phyloP scores from a whole-genome alignment of 306 rosid genomes.

The Corylus heterophylla region DNA sequence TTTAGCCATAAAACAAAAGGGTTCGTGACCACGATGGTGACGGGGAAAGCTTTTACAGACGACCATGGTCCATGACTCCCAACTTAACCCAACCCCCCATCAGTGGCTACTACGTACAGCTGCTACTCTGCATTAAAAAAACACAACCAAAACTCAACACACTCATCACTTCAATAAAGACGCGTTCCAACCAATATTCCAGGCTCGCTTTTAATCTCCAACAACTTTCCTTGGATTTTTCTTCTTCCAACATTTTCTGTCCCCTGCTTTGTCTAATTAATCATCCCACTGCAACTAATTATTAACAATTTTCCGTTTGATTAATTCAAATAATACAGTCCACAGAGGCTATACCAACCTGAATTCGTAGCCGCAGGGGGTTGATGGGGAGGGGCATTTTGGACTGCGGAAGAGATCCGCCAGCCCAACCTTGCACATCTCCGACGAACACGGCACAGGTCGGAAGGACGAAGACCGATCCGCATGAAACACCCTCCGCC shows the following conservation, averaged over 20 bases:
- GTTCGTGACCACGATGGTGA: constrained; percentile 16
- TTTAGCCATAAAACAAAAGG: background rate
- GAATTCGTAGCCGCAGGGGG: constrained; percentile 69
- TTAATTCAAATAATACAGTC: too few relatives aligned
- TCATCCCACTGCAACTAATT: background rate
- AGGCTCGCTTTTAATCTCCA: constrained; percentile 39
- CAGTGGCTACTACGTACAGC: too few relatives aligned
- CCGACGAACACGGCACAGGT: constrained; percentile 44
- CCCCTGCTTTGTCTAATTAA: background rate
- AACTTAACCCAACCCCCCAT: background rate
- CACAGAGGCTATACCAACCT: constrained; percentile 34
- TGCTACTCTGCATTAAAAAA: background rate
- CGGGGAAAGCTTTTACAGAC: constrained; percentile 31
- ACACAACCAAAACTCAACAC: constrained; percentile 19
- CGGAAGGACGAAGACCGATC: constrained; percentile 49
- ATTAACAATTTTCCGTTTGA: too few relatives aligned
- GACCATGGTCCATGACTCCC: background rate
- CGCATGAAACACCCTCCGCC: constrained; percentile 40
- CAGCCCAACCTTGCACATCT: constrained; percentile 45
- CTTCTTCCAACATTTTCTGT: background rate
- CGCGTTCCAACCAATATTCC: constrained; percentile 16
- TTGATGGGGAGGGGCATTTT: constrained; percentile 44
- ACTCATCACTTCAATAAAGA: constrained; percentile 21
- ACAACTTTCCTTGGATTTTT: constrained; percentile 23
- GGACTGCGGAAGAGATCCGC: constrained; percentile 39